phyloP scores from a whole-genome alignment of 805 yeast genomes.

The Saturnispora besseyi region DNA sequence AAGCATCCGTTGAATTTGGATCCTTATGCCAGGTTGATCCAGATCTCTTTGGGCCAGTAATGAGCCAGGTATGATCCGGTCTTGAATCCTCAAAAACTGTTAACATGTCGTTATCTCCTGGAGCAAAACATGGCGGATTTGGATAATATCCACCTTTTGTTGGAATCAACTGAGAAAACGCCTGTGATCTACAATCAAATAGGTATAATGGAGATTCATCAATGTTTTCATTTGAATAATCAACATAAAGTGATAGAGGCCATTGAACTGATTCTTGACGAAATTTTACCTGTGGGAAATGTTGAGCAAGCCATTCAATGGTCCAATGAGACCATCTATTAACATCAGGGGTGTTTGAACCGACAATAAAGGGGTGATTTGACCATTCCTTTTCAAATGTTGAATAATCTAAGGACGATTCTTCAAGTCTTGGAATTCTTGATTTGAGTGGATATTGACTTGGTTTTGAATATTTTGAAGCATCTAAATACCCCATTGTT shows the following conservation, averaged over 20 bases:
- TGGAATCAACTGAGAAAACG: slow-evolving; percentile 42
- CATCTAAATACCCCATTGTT: slow-evolving; percentile 11
- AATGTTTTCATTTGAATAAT: slow-evolving; percentile 49
- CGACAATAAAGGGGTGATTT: slow-evolving; percentile 47
- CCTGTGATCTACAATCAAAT: slow-evolving; percentile 72
- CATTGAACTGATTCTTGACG: slow-evolving; percentile 83
- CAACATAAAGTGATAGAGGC: slow-evolving; percentile 52
- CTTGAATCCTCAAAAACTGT: slow-evolving; percentile 37
- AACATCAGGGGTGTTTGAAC: slow-evolving; percentile 13
- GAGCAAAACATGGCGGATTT: slow-evolving; percentile 24
- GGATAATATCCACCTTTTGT: slow-evolving; percentile 9
- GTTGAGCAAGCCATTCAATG: slow-evolving; percentile 34
- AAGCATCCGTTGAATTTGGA: slow-evolving; percentile 84
- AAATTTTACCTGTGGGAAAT: slow-evolving; percentile 56
- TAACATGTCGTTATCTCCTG: slow-evolving; percentile 39
- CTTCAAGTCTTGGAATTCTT: slow-evolving; percentile 45
- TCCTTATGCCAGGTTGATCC: slow-evolving; percentile 93
- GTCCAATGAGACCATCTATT: slow-evolving; percentile 62
- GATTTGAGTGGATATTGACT: slow-evolving; percentile 18
- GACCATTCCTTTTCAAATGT: slow-evolving; percentile 37
- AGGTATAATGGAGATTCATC: slow-evolving; percentile 84
- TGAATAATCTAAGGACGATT: slow-evolving; percentile 33
- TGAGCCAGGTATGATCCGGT: slow-evolving; percentile 91
- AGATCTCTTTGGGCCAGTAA: slow-evolving; percentile 70
- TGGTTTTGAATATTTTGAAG: slow-evolving; percentile 6